A percentile compares a stretch with the other conserved stretches of the same genome.
Evolutionary conservation across 2,329 filamentous ascomycete genomes (phyloP).

Genomic region (Escovopsis weberi): DNA sequence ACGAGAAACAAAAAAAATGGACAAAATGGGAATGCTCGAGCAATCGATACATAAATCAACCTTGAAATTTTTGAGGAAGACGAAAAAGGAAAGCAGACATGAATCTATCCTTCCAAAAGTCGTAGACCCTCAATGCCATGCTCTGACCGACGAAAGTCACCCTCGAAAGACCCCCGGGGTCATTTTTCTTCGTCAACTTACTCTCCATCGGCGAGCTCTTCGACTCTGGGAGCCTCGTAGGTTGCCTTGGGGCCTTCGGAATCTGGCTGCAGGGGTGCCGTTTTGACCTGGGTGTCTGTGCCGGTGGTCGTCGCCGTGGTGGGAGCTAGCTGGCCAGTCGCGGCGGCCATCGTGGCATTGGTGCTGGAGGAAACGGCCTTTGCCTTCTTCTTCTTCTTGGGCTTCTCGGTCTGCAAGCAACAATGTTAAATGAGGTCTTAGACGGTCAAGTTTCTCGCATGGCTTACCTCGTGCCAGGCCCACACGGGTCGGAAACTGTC

Average conservation of each 20-base stretch:
- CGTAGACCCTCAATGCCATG: background rate
- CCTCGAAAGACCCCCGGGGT: background rate
- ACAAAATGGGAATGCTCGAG: too few relatives aligned
- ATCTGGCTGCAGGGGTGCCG: constrained; percentile 19
- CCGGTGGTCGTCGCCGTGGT: constrained; percentile 42
- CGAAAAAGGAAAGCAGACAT: background rate
- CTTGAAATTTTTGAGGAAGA: too few relatives aligned
- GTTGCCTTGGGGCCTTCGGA: constrained; percentile 15
- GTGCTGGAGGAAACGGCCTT: constrained; percentile 18
- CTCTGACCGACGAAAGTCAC: background rate
- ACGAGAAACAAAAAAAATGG: too few relatives aligned
- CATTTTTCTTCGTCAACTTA: constrained; percentile 10
- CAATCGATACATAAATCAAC: too few relatives aligned
- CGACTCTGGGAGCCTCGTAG: constrained; percentile 37
- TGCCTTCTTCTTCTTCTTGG: constrained; percentile 43
- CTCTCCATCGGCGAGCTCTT: constrained; percentile 38
- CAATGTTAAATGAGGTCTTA: background rate
- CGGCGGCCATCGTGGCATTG: constrained; percentile 32
- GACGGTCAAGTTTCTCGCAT: background rate
- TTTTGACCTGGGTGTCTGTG: constrained; percentile 38
- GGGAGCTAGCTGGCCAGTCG: constrained; percentile 37
- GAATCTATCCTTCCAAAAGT: background rate
- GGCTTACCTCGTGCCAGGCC: constrained; percentile 89
- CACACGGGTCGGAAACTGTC: constrained; percentile 92
- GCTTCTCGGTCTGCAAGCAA: constrained; percentile 20